Evolutionary conservation across 1,284 basidiomycete genomes (phyloP).

Genomic region (Melampsora americana): DNA sequence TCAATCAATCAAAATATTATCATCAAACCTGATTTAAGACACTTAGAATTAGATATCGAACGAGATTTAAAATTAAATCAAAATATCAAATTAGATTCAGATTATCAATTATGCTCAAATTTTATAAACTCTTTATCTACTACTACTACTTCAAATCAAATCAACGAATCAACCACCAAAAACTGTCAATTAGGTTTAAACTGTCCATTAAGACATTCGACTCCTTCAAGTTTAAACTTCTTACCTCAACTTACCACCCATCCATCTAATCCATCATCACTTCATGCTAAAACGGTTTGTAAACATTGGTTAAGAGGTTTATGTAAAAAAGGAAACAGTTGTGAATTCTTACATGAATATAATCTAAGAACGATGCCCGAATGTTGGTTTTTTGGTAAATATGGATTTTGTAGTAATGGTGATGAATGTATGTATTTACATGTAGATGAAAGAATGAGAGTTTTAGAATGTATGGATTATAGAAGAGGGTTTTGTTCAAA

Average conservation of each 20-base stretch:
- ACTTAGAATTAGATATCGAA: slow-evolving; percentile 84
- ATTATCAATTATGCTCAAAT: slow-evolving; percentile 45
- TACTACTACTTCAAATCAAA: slow-evolving; percentile 7
- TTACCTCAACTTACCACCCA: slow-evolving; percentile 75
- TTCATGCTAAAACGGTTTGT: slow-evolving; percentile 63
- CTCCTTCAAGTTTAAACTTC: slow-evolving; percentile 79
- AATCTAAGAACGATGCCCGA: slow-evolving; percentile 98
- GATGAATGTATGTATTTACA: slow-evolving; percentile 98
- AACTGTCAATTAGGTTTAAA: slow-evolving; percentile 83
- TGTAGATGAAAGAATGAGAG: slow-evolving; percentile 81
- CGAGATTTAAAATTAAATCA: slow-evolving; percentile 76
- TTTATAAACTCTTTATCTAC: slow-evolving; percentile 19
- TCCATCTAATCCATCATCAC: slow-evolving; percentile 53
- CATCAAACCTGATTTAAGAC: slow-evolving; percentile 83
- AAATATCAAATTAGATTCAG: slow-evolving; percentile 77
- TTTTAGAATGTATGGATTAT: slow-evolving; percentile 84
- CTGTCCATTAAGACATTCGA: slow-evolving; percentile 85
- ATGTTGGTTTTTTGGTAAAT: slow-evolving; percentile 98
- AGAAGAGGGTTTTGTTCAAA: slow-evolving; percentile 80
- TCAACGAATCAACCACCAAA: slow-evolving; percentile 61
- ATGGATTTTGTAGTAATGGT: slow-evolving; percentile 94
- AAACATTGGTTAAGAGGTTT: slow-evolving; percentile 98
- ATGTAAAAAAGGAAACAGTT: slow-evolving; percentile 96
- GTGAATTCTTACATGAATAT: slow-evolving; percentile 99
- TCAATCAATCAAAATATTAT: slow-evolving; percentile 51